phyloP scores from a whole-genome alignment of 2,329 filamentous ascomycete species.

The Phaeosphaeria sp. region DNA sequence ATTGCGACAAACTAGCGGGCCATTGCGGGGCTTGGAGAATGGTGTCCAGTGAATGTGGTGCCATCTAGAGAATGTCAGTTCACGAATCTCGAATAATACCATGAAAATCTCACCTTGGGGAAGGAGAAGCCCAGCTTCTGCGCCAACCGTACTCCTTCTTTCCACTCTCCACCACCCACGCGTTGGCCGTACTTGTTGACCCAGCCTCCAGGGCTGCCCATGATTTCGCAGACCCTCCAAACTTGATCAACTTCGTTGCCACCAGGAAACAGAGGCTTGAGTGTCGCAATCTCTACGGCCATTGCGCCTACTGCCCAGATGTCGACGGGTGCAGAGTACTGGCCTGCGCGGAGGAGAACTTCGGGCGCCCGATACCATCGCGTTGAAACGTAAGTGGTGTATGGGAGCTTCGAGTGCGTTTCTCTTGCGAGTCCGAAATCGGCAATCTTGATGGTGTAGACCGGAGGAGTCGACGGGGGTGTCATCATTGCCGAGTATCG shows the following conservation, averaged over 20 bases:
- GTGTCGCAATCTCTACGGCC: constrained; percentile 95
- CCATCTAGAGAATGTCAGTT: constrained; percentile 72
- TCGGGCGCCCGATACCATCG: constrained; percentile 95
- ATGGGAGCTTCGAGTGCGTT: constrained; percentile 93
- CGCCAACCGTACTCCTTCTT: constrained; percentile 88
- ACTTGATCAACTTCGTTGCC: constrained; percentile 99
- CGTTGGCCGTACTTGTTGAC: constrained; percentile 87
- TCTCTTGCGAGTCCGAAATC: constrained; percentile 98
- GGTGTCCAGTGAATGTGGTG: constrained; percentile 93
- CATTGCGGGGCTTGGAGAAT: constrained; percentile 90
- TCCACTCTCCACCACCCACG: constrained; percentile 96
- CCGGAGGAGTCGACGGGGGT: constrained; percentile 89
- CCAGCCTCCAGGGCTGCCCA: constrained; percentile 99
- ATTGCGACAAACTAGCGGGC: constrained; percentile 85
- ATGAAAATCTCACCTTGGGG: constrained; percentile 67
- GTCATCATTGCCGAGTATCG: constrained; percentile 93
- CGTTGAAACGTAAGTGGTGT: constrained; percentile 98
- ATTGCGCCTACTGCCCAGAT: constrained; percentile 99
- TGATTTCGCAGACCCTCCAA: constrained; percentile 98
- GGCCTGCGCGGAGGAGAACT: constrained; percentile 88
- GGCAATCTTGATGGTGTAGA: constrained; percentile 97
- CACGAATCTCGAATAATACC: background rate
- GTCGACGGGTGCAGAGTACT: constrained; percentile 97
- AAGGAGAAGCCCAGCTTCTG: constrained; percentile 98
- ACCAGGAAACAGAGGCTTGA: constrained; percentile 96